Evolutionary conservation across 129 eudicot genomes (phyloP).

Genomic region (Escallonia herrerae): DNA sequence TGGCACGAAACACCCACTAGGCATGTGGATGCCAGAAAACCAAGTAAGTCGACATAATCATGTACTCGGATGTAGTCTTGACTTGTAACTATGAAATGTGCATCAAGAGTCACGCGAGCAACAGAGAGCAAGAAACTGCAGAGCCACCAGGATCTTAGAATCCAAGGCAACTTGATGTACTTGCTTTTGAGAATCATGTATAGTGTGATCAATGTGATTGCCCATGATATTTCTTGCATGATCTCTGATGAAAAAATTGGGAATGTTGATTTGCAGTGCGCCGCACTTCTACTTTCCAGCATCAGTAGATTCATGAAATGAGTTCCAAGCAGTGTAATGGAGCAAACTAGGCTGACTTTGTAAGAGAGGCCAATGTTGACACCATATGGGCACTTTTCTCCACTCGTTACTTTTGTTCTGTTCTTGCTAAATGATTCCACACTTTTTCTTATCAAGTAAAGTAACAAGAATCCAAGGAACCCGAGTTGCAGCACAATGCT

Average conservation of each 20-base stretch:
- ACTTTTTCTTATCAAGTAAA: slow-evolving; percentile 28
- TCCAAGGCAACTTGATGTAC: slow-evolving; percentile 44
- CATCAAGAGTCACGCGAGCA: slow-evolving; percentile 42
- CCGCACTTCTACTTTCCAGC: slow-evolving; percentile 26
- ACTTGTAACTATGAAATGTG: slow-evolving; percentile 24
- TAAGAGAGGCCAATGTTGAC: slow-evolving; percentile 36
- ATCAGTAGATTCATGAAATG: slow-evolving; percentile 35
- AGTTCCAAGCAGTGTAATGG: slow-evolving; percentile 47
- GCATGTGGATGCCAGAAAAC: slow-evolving; percentile 44
- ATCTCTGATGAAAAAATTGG: slow-evolving; percentile 42
- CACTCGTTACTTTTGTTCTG: slow-evolving; percentile 26
- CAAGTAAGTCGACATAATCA: slow-evolving; percentile 40
- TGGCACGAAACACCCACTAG: slow-evolving; percentile 46
- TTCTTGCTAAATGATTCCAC: slow-evolving; percentile 25
- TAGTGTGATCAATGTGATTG: slow-evolving; percentile 35
- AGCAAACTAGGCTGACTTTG: slow-evolving; percentile 46
- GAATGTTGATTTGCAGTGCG: slow-evolving; percentile 31
- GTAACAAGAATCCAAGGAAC: slow-evolving; percentile 50
- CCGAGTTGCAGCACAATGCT: slow-evolving; percentile 63
- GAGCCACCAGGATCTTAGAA: slow-evolving; percentile 83
- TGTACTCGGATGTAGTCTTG: slow-evolving; percentile 27
- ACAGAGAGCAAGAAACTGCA: slow-evolving; percentile 60
- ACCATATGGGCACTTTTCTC: slow-evolving; percentile 32
- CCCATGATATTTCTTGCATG: slow-evolving; percentile 62
- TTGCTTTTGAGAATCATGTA: slow-evolving; percentile 30